Evolutionary conservation across 345 rosid species (phyloP).

Genomic region (Hibiscus tridactylites): DNA sequence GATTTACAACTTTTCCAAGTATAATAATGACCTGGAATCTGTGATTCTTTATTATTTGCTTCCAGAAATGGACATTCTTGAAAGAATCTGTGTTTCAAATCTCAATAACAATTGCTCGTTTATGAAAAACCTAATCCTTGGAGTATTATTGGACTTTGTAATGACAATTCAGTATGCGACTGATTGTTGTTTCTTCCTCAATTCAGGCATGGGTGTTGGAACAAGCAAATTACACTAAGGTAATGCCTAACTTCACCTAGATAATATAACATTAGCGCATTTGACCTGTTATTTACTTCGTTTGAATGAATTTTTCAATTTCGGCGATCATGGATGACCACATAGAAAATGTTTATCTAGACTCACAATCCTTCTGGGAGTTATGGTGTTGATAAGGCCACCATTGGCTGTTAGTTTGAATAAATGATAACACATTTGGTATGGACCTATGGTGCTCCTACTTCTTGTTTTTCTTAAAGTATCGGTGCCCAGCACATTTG

Average conservation of each 20-base stretch:
- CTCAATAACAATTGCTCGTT: not conserved
- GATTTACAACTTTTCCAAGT: not conserved
- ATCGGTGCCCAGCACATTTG: not conserved
- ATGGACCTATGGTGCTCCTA: not conserved
- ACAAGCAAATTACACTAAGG: slow-evolving; percentile 76
- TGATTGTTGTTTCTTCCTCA: not conserved
- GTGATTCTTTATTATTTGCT: not conserved
- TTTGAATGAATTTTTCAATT: not conserved
- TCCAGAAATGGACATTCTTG: not conserved
- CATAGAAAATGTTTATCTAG: not conserved
- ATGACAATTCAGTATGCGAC: too few relatives aligned
- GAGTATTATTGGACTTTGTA: not conserved
- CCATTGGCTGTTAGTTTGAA: not conserved
- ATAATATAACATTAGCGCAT: not conserved
- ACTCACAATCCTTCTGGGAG: not conserved
- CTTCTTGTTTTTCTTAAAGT: not conserved
- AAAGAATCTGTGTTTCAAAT: not conserved
- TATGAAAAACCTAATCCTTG: not conserved
- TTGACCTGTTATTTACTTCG: not conserved
- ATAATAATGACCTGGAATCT: not conserved
- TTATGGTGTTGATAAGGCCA: not conserved
- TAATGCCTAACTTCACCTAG: slow-evolving; percentile 22
- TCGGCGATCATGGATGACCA: not conserved
- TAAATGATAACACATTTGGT: not conserved
- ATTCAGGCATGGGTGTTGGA: slow-evolving; percentile 70